phyloP scores from a whole-genome alignment of 2,329 filamentous ascomycete genomes.

The Alternaria sp. region DNA sequence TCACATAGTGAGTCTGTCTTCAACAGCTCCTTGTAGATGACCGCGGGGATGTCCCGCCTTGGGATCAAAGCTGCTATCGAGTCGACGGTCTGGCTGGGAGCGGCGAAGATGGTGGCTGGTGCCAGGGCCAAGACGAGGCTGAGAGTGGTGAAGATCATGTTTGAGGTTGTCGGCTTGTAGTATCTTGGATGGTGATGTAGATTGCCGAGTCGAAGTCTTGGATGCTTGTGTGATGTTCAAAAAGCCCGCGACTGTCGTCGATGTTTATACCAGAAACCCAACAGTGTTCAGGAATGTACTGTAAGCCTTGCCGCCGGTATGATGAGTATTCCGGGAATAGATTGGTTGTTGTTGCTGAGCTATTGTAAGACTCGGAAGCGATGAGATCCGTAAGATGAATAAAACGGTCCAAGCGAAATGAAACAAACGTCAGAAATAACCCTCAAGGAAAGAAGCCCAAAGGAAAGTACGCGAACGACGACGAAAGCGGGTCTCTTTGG shows the following conservation, averaged over 20 bases:
- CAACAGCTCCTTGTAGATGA: slow-evolving; percentile 24
- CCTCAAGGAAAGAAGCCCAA: neutral
- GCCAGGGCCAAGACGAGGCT: slow-evolving; percentile 43
- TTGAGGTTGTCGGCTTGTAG: too few species aligned
- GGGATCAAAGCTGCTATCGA: slow-evolving; percentile 30
- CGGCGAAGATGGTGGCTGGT: slow-evolving; percentile 41
- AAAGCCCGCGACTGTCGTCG: neutral
- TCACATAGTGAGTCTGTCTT: slow-evolving; percentile 36
- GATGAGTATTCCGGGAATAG: neutral
- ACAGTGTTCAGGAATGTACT: neutral
- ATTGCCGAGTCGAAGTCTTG: slow-evolving; percentile 9
- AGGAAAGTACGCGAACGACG: neutral
- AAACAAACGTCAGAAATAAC: neutral
- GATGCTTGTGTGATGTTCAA: slow-evolving; percentile 9
- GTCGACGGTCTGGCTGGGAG: slow-evolving; percentile 33
- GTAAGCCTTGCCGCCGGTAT: neutral
- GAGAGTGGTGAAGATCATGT: slow-evolving; percentile 47
- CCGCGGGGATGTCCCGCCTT: slow-evolving; percentile 21
- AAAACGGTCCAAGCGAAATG: neutral
- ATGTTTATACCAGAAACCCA: neutral
- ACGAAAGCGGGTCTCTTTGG: neutral
- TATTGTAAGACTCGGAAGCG: neutral
- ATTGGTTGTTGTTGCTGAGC: neutral
- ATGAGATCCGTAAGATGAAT: neutral
- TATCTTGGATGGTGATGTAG: too few species aligned